Evolutionary conservation across 768 basidiomycete species (phyloP).

Genomic region (Russula emetica): DNA sequence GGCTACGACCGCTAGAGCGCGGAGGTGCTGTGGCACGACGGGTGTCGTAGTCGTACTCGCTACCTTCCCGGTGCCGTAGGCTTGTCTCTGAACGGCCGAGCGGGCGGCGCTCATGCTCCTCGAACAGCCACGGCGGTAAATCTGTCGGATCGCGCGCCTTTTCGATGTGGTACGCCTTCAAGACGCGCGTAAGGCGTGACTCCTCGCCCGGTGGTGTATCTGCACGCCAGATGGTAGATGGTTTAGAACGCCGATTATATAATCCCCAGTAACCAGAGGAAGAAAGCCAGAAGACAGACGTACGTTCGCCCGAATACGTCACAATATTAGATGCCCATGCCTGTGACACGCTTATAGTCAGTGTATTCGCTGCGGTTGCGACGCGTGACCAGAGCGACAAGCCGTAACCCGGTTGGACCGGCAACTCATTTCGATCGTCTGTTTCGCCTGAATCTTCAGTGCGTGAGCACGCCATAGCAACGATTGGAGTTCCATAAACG

Average conservation of each 20-base stretch:
- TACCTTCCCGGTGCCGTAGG: conserved; percentile 17
- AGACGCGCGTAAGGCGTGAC: conserved; percentile 55
- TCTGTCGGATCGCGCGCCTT: conserved; percentile 55
- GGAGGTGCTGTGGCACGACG: conserved; percentile 24
- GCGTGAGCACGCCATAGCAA: conserved; percentile 20
- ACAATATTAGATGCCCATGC: conserved; percentile 43
- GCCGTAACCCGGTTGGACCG: conserved; percentile 36
- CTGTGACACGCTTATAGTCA: conserved; percentile 55
- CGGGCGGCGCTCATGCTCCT: conserved; percentile 48
- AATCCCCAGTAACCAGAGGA: background rate
- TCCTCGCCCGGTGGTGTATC: conserved; percentile 54
- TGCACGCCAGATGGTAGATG: conserved; percentile 25
- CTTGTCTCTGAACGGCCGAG: conserved; percentile 27
- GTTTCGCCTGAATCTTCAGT: conserved; percentile 1
- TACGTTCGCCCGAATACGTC: conserved; percentile 24
- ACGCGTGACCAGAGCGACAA: conserved; percentile 54
- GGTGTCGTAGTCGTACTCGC: conserved; percentile 25
- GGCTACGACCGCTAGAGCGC: conserved; percentile 29
- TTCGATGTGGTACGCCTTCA: conserved; percentile 64
- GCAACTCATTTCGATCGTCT: conserved; percentile 4
- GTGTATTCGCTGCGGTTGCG: conserved; percentile 46
- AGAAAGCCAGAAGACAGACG: conserved; percentile 4
- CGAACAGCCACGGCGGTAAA: conserved; percentile 64
- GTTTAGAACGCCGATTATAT: background rate
- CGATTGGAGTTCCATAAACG: background rate